Conservation (phyloP, 2,329 filamentous ascomycete species). For the Ramularia collo-cygni region DNA sequence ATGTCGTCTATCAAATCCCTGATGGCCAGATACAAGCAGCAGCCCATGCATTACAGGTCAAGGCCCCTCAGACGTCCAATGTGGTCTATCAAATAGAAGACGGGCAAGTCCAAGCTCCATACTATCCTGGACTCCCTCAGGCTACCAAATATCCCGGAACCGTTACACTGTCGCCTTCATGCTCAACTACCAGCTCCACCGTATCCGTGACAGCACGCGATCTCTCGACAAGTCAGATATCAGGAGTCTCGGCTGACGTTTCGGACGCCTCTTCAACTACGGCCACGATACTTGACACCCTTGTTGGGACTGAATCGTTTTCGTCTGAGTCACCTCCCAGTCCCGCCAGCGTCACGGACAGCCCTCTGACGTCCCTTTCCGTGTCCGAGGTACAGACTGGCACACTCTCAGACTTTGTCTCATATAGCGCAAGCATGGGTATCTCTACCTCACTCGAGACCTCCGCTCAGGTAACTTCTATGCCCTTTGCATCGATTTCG, state of each 20-base stretch:
- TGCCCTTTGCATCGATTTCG: conserved; percentile 24
- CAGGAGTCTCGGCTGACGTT: no score
- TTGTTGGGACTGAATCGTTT: no score
- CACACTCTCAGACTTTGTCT: conserved; percentile 10
- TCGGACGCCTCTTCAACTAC: no score
- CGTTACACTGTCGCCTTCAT: no score
- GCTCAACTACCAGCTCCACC: conserved; percentile 3
- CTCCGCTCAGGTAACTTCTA: conserved; percentile 18
- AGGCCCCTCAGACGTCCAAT: not conserved
- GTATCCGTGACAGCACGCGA: not conserved
- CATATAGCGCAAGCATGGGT: conserved; percentile 17
- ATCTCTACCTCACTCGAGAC: conserved; percentile 21
- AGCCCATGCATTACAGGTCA: not conserved
- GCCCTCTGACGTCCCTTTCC: conserved; percentile 21
- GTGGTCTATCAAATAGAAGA: conserved; percentile 12
- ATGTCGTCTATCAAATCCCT: conserved; percentile 11
- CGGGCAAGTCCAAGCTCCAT: conserved; percentile 6
- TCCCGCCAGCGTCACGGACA: conserved; percentile 20
- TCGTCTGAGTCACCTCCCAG: conserved; percentile 2
- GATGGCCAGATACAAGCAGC: conserved; percentile 17
- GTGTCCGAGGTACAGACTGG: conserved; percentile 27
- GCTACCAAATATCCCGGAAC: no score
- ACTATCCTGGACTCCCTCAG: no score
- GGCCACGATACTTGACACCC: no score
- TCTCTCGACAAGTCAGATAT: no score